Conservation (phyloP, 768 basidiomycete genomes). For the Lentinula sp. region DNA sequence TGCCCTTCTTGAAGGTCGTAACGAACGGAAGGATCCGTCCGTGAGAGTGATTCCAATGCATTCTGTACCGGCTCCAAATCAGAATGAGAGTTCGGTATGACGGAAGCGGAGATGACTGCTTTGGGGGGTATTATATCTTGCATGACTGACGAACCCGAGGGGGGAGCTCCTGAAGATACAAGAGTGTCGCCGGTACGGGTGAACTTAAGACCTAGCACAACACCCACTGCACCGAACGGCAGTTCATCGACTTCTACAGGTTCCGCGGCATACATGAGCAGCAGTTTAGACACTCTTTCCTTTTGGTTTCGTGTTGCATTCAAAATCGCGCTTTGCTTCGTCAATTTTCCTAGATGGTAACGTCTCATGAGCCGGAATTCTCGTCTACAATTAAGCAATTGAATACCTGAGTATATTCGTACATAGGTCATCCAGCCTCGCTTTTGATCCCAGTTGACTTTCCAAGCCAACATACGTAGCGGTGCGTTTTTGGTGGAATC, state of each 20-base stretch:
- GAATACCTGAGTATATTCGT: constrained; percentile 77
- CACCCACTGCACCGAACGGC: constrained; percentile 79
- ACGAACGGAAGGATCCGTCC: constrained; percentile 90
- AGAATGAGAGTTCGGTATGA: constrained; percentile 74
- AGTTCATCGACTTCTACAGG: constrained; percentile 73
- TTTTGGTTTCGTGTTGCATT: constrained; percentile 65
- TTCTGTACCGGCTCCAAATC: constrained; percentile 75
- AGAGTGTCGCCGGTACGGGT: constrained; percentile 88
- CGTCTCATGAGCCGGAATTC: constrained; percentile 2
- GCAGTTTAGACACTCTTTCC: constrained; percentile 69
- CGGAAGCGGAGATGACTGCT: constrained; percentile 80
- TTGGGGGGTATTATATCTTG: constrained; percentile 70
- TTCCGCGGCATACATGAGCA: constrained; percentile 75
- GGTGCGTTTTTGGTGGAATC: constrained; percentile 42
- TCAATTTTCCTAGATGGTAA: constrained; percentile 53
- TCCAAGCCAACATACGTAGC: constrained; percentile 74
- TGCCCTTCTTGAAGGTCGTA: constrained; percentile 79
- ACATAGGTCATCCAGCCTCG: constrained; percentile 92
- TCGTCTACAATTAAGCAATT: not conserved
- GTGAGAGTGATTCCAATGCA: constrained; percentile 62
- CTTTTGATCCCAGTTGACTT: constrained; percentile 79
- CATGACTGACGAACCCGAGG: constrained; percentile 33
- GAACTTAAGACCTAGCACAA: constrained; percentile 74
- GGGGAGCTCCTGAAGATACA: constrained; percentile 41
- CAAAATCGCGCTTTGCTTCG: constrained; percentile 49